Percentiles rank a stretch among this genome's conserved stretches.
Conservation (phyloP, 345 rosid genomes). For the Lumnitzera racemosa region DNA sequence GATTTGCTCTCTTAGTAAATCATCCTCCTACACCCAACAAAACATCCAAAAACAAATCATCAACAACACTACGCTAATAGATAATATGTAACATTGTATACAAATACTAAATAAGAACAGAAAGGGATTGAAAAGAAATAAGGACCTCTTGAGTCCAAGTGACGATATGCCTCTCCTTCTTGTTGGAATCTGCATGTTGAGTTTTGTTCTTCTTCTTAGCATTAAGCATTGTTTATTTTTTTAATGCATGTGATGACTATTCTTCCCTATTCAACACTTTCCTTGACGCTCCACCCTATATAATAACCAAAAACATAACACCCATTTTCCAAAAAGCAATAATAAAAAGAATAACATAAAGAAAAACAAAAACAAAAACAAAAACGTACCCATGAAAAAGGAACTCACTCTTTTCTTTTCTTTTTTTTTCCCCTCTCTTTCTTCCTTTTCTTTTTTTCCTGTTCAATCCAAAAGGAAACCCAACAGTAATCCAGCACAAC, state of each 20-base stretch:
- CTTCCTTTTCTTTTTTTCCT: slow-evolving; percentile 1
- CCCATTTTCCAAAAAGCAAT: neutral
- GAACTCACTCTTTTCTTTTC: no score
- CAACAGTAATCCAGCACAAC: neutral
- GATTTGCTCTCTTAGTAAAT: slow-evolving; percentile 78
- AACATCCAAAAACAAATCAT: slow-evolving; percentile 13
- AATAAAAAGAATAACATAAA: no score
- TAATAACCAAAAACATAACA: neutral
- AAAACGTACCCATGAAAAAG: slow-evolving; percentile 1
- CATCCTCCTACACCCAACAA: slow-evolving; percentile 70
- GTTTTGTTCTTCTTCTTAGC: slow-evolving; percentile 8
- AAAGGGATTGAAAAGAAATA: neutral
- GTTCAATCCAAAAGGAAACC: slow-evolving; percentile 2
- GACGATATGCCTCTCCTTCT: slow-evolving; percentile 26
- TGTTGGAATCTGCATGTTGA: slow-evolving; percentile 8
- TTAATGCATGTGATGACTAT: neutral
- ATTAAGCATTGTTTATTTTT: slow-evolving; percentile 5
- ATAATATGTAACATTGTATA: neutral
- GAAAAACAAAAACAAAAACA: neutral
- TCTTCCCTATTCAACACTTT: neutral
- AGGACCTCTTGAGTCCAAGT: slow-evolving; percentile 56
- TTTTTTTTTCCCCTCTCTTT: no score
- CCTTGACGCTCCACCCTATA: slow-evolving; percentile 10
- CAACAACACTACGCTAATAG: slow-evolving; percentile 10
- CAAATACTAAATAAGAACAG: slow-evolving; percentile 1